phyloP scores from a whole-genome alignment of 768 basidiomycete species.

The Arthromyces matolae region DNA sequence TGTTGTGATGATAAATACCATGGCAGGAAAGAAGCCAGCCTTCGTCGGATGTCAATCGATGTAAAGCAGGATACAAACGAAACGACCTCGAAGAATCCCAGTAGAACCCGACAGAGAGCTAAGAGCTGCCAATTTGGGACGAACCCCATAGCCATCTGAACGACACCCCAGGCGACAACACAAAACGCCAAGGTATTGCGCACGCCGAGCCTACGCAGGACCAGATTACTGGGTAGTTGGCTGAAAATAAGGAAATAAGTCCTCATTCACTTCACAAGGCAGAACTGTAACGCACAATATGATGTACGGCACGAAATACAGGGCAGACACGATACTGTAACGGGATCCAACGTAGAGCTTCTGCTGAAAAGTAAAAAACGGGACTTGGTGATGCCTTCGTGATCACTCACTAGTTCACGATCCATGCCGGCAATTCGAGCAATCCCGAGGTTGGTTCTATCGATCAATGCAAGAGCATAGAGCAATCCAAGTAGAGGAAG shows the following conservation, averaged over 20 bases:
- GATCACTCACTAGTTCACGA: slow-evolving; percentile 25
- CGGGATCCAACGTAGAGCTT: slow-evolving; percentile 34
- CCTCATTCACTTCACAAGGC: not conserved
- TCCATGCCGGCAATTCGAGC: slow-evolving; percentile 37
- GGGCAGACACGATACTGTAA: slow-evolving; percentile 42
- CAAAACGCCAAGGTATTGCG: slow-evolving; percentile 39
- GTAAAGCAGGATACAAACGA: not conserved
- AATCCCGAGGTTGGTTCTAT: slow-evolving; percentile 31
- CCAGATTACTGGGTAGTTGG: slow-evolving; percentile 42
- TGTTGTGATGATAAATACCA: slow-evolving; percentile 47
- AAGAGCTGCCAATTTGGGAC: slow-evolving; percentile 39
- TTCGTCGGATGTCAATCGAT: slow-evolving; percentile 12
- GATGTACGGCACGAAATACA: slow-evolving; percentile 48
- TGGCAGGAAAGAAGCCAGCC: slow-evolving; percentile 49
- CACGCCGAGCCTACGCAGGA: slow-evolving; percentile 41
- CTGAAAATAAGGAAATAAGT: slow-evolving; percentile 20
- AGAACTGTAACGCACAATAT: slow-evolving; percentile 32
- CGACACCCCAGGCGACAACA: slow-evolving; percentile 41
- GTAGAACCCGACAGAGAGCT: slow-evolving; percentile 35
- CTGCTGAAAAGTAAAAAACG: slow-evolving; percentile 28
- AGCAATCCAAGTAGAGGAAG: slow-evolving; percentile 33
- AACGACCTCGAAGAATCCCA: slow-evolving; percentile 41
- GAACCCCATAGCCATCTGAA: slow-evolving; percentile 46
- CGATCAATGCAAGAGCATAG: slow-evolving; percentile 33
- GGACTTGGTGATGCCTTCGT: not conserved